Base-by-base conservation (phyloP, 2,329 filamentous ascomycete species). In the Endothia cerciana region DNA sequence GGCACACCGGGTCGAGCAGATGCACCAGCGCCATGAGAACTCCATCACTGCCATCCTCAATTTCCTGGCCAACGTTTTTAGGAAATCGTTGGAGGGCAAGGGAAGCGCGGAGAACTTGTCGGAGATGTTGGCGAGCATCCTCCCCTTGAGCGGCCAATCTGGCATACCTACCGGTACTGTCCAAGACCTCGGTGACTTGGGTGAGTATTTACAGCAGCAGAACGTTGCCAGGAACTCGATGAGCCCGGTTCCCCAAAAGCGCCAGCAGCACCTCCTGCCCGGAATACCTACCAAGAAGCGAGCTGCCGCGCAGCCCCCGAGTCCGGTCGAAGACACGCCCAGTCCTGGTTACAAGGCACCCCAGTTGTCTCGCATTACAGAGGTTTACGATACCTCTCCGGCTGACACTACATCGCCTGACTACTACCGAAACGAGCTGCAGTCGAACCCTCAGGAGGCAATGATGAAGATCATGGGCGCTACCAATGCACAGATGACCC, bases 11-110 rank as follows among this genome's bases (percentile, higher is more conserved):
- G 97, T 97, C 75, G 94, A 98, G 77, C 91, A 88, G 66, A 88
- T 97, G 74, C 94, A 98, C 74, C 93, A 94, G 71, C 89, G 95
- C n/a, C 95, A 99, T 74, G 95, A 99, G 75, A 97, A 94, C 75
- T 97, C 94, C 0, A 98, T 99, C 78, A 98, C 97, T 74, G 94
- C 94, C n/a, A 98, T 99, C 69, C 85, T 99, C 51, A 97, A 94
- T 60, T 98, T 99, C 77, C 85, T 99, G 25, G 95, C 94, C 56
- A 98, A 96, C 15, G 94, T 99, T 51, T 99, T 98, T 79, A 91
- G 97, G 69, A 91, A 96, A 73, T 97, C 93, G 69, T 80, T 99
- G 60, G 94, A 97, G 75, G 92, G 94, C 43, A 91, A 94, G 72
- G 89, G 89, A 40, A 86, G 87, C 22, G 83, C 87, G 1, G 88